phyloP scores from a whole-genome alignment of 2,329 filamentous ascomycete species.

The Stylonectria norvegica region DNA sequence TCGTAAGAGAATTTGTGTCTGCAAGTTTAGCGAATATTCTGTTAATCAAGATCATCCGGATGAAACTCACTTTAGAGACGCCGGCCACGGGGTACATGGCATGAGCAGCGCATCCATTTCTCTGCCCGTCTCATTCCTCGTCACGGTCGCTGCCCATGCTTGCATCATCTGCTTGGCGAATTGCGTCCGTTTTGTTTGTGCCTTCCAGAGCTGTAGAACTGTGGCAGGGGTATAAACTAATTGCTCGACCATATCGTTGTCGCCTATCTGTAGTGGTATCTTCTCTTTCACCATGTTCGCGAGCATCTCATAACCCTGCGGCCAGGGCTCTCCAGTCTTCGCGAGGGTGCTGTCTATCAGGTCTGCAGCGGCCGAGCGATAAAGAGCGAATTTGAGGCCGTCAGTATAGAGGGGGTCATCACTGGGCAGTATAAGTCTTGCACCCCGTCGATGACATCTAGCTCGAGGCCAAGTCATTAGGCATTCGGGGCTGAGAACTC shows the following conservation, averaged over 20 bases:
- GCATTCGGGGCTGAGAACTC: not conserved
- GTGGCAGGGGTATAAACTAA: not conserved
- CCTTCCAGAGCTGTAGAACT: not conserved
- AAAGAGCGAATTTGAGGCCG: not conserved
- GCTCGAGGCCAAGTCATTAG: not conserved
- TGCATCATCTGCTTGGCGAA: not conserved
- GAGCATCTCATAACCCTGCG: not conserved
- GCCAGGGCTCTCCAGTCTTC: not conserved
- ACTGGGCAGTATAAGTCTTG: not conserved
- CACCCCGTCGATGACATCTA: not conserved
- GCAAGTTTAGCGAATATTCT: not conserved
- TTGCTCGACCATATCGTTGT: not conserved
- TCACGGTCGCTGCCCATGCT: not conserved
- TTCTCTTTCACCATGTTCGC: not conserved
- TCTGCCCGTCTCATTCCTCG: not conserved
- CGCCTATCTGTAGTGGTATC: not conserved
- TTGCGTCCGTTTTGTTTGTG: not conserved
- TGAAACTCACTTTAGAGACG: not conserved
- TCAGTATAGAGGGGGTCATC: not conserved
- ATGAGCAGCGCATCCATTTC: not conserved
- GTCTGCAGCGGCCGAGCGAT: not conserved
- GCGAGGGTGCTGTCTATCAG: not conserved
- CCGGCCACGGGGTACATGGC: not conserved
- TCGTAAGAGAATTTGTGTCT: not conserved
- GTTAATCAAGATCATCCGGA: not conserved